Conservation (phyloP, 2,329 filamentous ascomycete genomes). For the Paraphoma chrysanthemicola region DNA sequence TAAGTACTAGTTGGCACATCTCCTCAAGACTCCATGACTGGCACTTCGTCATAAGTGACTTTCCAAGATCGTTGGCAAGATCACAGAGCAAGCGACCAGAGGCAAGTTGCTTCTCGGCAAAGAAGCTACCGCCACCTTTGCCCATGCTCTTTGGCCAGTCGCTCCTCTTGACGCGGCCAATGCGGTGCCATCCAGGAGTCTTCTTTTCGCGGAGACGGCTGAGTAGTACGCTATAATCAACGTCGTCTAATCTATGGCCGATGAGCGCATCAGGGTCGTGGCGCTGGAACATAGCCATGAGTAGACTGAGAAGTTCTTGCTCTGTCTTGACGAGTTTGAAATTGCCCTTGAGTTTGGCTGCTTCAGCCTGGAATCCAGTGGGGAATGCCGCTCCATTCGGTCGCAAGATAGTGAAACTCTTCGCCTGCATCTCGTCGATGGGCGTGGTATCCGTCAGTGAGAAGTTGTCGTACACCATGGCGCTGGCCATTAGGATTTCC, state of each 20-base stretch:
- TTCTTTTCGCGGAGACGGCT: conserved; percentile 88
- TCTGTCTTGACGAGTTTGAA: conserved; percentile 86
- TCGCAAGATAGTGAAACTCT: conserved; percentile 90
- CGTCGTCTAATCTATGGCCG: conserved; percentile 95
- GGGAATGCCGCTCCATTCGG: conserved; percentile 80
- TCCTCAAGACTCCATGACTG: conserved; percentile 98
- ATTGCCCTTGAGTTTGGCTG: conserved; percentile 75
- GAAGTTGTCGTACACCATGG: conserved; percentile 90
- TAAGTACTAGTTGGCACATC: conserved; percentile 92
- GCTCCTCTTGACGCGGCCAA: conserved; percentile 82
- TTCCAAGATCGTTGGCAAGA: conserved; percentile 93
- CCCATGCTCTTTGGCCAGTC: conserved; percentile 89
- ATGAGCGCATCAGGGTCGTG: conserved; percentile 93
- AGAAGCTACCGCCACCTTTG: conserved; percentile 87
- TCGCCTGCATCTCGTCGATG: conserved; percentile 85
- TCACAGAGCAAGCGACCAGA: conserved; percentile 91
- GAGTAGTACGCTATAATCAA: conserved; percentile 90
- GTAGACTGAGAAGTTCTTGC: conserved; percentile 82
- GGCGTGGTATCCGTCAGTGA: conserved; percentile 86
- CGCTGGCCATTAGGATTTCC: conserved; percentile 90
- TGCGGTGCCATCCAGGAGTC: conserved; percentile 91
- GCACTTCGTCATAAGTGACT: conserved; percentile 95
- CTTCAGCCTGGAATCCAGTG: conserved; percentile 81
- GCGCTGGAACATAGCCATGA: conserved; percentile 85
- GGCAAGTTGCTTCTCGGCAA: conserved; percentile 88